These are phyloP conservation scores for Corymbia calophylla DNA, from an alignment of 441 rosid genomes.

Conservation along the genomic window DNA sequence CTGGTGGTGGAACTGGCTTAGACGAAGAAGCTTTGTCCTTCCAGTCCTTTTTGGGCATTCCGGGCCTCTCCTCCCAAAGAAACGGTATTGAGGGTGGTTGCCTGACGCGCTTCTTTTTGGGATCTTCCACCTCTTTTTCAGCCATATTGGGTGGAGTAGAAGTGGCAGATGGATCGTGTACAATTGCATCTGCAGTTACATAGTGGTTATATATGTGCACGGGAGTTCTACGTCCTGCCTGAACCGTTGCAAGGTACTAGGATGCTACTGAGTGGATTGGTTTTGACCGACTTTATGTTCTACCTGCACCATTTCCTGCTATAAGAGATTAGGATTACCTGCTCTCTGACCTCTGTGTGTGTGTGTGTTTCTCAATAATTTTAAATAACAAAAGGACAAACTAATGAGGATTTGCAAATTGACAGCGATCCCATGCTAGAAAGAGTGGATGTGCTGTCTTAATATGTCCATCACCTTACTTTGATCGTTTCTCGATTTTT, in stretches of 20 bases:
- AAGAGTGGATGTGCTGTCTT: neutral
- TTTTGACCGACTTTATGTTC: neutral
- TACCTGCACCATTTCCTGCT: neutral
- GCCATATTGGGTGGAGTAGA: slow-evolving; percentile 20
- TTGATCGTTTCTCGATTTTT: neutral
- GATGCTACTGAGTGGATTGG: neutral
- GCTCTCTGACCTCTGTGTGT: neutral
- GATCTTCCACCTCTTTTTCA: slow-evolving; percentile 11
- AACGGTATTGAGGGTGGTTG: slow-evolving; percentile 76
- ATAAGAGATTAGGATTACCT: neutral
- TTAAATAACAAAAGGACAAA: neutral
- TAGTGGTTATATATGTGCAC: neutral
- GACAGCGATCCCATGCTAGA: neutral
- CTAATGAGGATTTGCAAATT: neutral
- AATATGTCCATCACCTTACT: neutral
- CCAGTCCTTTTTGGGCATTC: slow-evolving; percentile 72
- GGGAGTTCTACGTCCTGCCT: neutral
- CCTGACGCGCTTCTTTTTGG: slow-evolving; percentile 33
- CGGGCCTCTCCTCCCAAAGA: slow-evolving; percentile 81
- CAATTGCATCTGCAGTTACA: neutral
- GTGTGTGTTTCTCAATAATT: neutral
- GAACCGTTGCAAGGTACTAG: neutral
- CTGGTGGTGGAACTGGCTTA: slow-evolving; percentile 21
- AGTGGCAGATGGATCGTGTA: neutral
- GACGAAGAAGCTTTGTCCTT: slow-evolving; percentile 36